phyloP scores from a whole-genome alignment of 2,329 filamentous ascomycete species.

The Hypoxylon sp. region DNA sequence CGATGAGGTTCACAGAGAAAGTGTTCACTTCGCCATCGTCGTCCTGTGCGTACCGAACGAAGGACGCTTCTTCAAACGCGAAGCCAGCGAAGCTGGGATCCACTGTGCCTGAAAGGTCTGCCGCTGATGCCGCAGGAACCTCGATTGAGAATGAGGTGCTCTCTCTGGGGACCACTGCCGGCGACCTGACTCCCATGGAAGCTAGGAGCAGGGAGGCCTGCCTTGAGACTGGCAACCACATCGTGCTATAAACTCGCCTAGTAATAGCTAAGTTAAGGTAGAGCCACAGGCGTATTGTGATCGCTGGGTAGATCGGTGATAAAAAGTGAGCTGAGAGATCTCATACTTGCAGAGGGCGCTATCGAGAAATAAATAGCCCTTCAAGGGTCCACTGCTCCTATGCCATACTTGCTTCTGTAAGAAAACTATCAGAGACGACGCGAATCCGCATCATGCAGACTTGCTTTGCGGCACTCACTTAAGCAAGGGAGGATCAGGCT shows the following conservation, averaged over 20 bases:
- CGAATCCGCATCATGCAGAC: conserved; percentile 27
- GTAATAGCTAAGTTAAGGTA: conserved; percentile 1
- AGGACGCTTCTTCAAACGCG: conserved; percentile 48
- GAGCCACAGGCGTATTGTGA: not conserved
- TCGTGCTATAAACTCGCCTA: conserved; percentile 11
- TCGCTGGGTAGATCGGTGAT: not conserved
- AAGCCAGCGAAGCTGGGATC: conserved; percentile 45
- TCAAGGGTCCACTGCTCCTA: conserved; percentile 5
- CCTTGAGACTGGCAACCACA: conserved; percentile 22
- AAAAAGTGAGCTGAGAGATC: not conserved
- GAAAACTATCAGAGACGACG: conserved; percentile 15
- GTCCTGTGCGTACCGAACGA: conserved; percentile 47
- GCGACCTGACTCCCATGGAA: conserved; percentile 28
- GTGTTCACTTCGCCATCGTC: conserved; percentile 45
- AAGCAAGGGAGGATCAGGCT: conserved; percentile 11
- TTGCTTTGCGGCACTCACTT: not conserved
- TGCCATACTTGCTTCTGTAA: conserved; percentile 16
- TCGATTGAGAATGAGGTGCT: conserved; percentile 23
- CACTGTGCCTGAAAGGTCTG: conserved; percentile 36
- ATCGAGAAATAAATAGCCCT: conserved; percentile 32
- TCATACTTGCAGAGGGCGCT: conserved; percentile 13
- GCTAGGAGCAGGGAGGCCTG: conserved; percentile 29
- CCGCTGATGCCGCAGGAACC: conserved; percentile 26
- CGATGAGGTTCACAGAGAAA: conserved; percentile 49
- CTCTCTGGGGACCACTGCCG: conserved; percentile 30